Base-by-base conservation (phyloP, 2,329 filamentous ascomycete genomes). In the Aspergillus unguis region DNA sequence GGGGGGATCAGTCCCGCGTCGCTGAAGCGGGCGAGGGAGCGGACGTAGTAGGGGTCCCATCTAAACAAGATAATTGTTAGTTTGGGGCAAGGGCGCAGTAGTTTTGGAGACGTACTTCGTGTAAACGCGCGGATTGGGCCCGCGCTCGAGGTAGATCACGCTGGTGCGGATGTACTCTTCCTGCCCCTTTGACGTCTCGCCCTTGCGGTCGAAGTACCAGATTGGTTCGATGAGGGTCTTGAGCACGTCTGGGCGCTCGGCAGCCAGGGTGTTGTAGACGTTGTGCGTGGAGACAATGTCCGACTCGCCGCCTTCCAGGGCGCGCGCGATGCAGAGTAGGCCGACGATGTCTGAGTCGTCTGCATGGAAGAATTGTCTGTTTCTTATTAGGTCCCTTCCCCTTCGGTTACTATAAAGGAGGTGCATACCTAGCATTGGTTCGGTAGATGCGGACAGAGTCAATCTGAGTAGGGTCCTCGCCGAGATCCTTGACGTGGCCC, bases 191-290 rank as follows among this genome's bases (percentile, higher is more conserved):
- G 84, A 88, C 1, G 82, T 84, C 76, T 95, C 90, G 10, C 90
- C 90, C 76, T 95, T 95, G 51, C 90, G 86, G 72, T 95, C 90
- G 70, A 95, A 92, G 75, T 95, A 94, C 90, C 90, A 95, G 59
- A 90, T 83, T 0, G 90, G 90, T 67, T 85, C 75, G 1, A 87
- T 86, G 50, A 95, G 77, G 5, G 85, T 79, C 68, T 88, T 83
- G 0, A 89, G 86, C 1, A 95, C 86, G 64, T 92, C 90, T 0
- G 90, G 89, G 26, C 88, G 80, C 66, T 92, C 84, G 36, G 71
- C 72, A 66, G 90, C 87, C 33, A 95, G 78, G 36, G 80, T 80
- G 72, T 95, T 95, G 83, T 88, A 95, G 40, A 95, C 87, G 61
- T 85, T 76, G 70, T 95, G 90, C 26, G 85, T 81, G 57, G 85